Conservation (phyloP, 179 eudicot genomes). For the Drosera spatulata region DNA sequence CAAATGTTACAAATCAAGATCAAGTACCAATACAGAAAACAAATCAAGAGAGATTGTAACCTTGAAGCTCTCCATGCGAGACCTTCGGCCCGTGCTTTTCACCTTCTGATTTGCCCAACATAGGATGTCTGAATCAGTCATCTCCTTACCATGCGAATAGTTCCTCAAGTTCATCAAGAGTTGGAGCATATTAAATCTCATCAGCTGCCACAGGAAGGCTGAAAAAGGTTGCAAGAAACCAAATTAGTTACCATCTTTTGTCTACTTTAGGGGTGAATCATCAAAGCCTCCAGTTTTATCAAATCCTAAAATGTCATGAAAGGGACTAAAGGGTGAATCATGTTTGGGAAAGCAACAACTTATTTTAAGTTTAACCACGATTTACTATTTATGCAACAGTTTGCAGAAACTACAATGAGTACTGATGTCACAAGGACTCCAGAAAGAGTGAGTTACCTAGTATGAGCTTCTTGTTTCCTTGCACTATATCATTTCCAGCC, state of each 20-base stretch:
- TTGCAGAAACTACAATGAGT: too few relatives aligned
- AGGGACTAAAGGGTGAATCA: background rate
- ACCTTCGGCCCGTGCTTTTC: conserved; percentile 20
- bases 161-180: conserved; percentile 39
- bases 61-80: conserved; percentile 49
- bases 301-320: too few relatives aligned
- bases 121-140: conserved; percentile 32
- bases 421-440: too few relatives aligned
- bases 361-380: too few relatives aligned
- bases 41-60: conserved; percentile 9
- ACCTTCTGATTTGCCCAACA: conserved; percentile 47
- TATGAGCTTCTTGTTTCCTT: conserved; percentile 53
- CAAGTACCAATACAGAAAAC: background rate
- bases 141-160: conserved; percentile 35
- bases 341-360: background rate
- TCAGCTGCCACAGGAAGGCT: conserved; percentile 52
- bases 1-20: background rate
- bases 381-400: too few relatives aligned
- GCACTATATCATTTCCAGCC: conserved; percentile 44
- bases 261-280: too few relatives aligned
- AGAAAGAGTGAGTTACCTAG: conserved; percentile 16
- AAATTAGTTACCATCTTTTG: too few relatives aligned
- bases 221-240: background rate
- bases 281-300: too few relatives aligned
- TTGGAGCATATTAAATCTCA: conserved; percentile 47